Conservation (phyloP, 23 red algal genomes). For the Cyanidioschyzon merolae region DNA sequence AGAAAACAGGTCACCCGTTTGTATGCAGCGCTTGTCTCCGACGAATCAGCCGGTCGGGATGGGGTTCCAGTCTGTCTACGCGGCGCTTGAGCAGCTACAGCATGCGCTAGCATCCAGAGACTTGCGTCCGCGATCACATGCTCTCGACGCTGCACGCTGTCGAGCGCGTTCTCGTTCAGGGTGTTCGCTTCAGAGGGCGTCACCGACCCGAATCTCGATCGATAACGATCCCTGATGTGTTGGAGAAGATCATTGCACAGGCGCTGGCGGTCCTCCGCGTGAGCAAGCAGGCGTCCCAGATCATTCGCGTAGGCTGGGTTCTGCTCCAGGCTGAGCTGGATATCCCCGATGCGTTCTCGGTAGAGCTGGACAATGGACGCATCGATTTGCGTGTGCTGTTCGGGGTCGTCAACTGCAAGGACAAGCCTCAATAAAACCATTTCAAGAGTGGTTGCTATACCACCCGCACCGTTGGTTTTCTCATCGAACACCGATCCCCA, state of each 20-base stretch:
- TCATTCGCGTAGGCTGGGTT: neutral
- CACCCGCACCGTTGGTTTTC: neutral
- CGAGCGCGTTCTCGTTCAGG: neutral
- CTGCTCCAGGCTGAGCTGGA: neutral
- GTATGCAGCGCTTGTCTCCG: neutral
- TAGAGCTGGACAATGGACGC: neutral
- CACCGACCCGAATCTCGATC: neutral
- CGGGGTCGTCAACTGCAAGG: neutral
- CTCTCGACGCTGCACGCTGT: neutral
- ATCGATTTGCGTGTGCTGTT: neutral
- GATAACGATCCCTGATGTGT: neutral
- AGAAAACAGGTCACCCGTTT: neutral
- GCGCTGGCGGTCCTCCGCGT: neutral
- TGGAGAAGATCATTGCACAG: neutral
- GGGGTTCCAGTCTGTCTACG: neutral
- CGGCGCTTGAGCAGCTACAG: neutral
- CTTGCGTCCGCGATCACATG: neutral
- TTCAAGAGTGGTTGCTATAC: neutral
- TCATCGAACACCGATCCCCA: neutral
- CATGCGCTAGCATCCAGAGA: neutral
- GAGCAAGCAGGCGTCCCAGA: neutral
- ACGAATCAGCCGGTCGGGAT: neutral
- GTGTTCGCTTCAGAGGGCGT: neutral
- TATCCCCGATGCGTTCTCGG: neutral
- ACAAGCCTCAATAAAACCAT: neutral